Evolutionary conservation across 1,139 yeast genomes (phyloP).

Genomic region (Candida mesenterica): DNA sequence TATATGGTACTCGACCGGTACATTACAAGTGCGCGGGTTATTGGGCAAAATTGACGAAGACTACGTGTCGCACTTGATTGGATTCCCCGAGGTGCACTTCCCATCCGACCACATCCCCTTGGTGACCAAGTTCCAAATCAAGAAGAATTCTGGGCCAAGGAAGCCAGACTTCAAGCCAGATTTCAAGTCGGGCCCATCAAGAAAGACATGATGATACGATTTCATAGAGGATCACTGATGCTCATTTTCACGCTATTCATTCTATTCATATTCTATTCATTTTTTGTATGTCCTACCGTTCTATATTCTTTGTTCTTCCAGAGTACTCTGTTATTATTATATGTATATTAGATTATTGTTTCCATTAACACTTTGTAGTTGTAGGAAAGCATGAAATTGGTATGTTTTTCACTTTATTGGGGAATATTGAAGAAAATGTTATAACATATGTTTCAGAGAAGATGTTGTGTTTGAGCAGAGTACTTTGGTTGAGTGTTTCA

Average conservation of each 20-base stretch:
- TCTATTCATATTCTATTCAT: constrained; percentile 7
- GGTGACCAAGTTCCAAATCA: constrained; percentile 71
- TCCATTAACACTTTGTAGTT: not conserved
- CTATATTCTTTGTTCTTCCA: constrained; percentile 1
- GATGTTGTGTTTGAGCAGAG: too few species aligned
- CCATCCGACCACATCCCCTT: constrained; percentile 95
- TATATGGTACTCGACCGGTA: constrained; percentile 86
- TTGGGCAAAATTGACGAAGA: constrained; percentile 81
- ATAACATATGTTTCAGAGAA: too few species aligned
- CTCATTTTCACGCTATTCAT: constrained; percentile 1
- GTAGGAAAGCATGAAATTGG: not conserved
- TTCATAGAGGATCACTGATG: not conserved
- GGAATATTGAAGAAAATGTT: too few species aligned
- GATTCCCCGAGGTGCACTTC: constrained; percentile 90
- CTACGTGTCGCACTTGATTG: constrained; percentile 75
- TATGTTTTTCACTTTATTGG: not conserved
- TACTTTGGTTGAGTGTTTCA: too few species aligned
- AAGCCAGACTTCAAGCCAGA: constrained; percentile 53
- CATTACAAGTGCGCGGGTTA: constrained; percentile 78
- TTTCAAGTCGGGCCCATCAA: constrained; percentile 48
- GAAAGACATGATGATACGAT: constrained; percentile 49
- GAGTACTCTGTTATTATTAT: constrained; percentile 2
- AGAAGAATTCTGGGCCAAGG: constrained; percentile 37
- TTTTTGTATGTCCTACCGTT: constrained; percentile 5
- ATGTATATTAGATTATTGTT: constrained; percentile 1